A percentile compares a stretch with the other conserved stretches of the same genome.
Evolutionary conservation across 2,329 filamentous ascomycete genomes (phyloP).

Genomic region (Fusarium camptoceras): DNA sequence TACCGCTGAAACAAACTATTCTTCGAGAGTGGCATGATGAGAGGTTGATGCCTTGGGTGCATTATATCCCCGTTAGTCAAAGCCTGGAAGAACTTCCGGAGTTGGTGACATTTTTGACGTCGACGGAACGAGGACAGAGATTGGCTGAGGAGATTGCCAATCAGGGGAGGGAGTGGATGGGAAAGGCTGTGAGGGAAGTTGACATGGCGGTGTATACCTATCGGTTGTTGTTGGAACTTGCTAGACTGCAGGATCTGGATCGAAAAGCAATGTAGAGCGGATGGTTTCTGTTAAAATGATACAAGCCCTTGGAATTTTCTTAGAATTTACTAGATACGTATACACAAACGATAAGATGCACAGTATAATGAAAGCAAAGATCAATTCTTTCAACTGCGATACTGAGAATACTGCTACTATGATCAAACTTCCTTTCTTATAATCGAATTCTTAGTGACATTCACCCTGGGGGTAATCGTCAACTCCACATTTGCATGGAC

Average conservation of each 20-base stretch:
- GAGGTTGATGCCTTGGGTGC: conserved; percentile 65
- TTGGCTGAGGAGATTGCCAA: conserved; percentile 65
- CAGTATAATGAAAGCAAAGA: not conserved
- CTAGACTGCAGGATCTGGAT: conserved; percentile 54
- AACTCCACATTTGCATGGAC: not conserved
- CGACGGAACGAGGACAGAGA: conserved; percentile 58
- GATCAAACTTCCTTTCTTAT: not conserved
- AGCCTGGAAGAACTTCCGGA: conserved; percentile 65
- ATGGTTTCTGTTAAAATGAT: not conserved
- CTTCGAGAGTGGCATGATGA: conserved; percentile 70
- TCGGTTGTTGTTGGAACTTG: conserved; percentile 69
- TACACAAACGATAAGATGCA: not conserved
- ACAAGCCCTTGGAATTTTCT: not conserved
- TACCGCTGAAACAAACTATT: conserved; percentile 64
- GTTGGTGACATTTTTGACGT: conserved; percentile 59
- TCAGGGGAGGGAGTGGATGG: conserved; percentile 66
- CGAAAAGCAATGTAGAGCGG: conserved; percentile 3
- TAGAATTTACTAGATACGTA: not conserved
- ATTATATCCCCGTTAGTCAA: conserved; percentile 66
- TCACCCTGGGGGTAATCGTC: not conserved
- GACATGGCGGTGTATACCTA: conserved; percentile 72
- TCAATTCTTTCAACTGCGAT: not conserved
- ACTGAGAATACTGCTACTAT: not conserved
- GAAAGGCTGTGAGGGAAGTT: conserved; percentile 64
- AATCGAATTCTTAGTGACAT: not conserved